Conservation (phyloP, 208 protist species). For the Leishmania arabica region DNA sequence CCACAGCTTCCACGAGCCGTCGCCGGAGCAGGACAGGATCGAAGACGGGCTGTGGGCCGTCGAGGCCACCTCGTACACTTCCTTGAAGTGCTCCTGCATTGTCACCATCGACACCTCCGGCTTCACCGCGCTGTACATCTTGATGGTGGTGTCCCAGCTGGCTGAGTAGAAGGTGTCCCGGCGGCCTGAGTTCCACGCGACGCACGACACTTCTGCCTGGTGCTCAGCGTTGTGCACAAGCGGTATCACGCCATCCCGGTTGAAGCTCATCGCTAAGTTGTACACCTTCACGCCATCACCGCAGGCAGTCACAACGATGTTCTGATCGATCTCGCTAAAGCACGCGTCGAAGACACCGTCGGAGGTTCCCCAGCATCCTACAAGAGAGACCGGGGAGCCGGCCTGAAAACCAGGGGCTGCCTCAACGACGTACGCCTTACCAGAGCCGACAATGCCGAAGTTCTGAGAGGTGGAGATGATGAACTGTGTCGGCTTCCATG, state of each 20-base stretch:
- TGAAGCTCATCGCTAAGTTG: conserved; percentile 68
- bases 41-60: conserved; percentile 73
- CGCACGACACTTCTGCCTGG: conserved; percentile 82
- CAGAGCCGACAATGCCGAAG: conserved; percentile 85
- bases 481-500: conserved; percentile 82
- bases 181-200: conserved; percentile 70
- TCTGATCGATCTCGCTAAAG: conserved; percentile 81
- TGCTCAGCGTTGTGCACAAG: conserved; percentile 79
- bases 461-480: conserved; percentile 77
- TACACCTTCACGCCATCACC: conserved; percentile 91
- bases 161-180: conserved; percentile 79
- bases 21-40: conserved; percentile 88
- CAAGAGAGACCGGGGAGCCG: conserved; percentile 53
- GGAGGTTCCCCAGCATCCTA: conserved; percentile 83
- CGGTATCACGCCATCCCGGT: conserved; percentile 79
- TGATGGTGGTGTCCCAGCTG: conserved; percentile 86
- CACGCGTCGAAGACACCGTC: conserved; percentile 88
- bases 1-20: conserved; percentile 93
- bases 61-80: conserved; percentile 89
- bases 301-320: conserved; percentile 80
- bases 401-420: conserved; percentile 49
- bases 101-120: conserved; percentile 64
- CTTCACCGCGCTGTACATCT: conserved; percentile 76
- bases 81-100: conserved; percentile 87
- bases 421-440: conserved; percentile 92